Conservation (phyloP, 2,329 filamentous ascomycete genomes). For the Diaporthe eres region DNA sequence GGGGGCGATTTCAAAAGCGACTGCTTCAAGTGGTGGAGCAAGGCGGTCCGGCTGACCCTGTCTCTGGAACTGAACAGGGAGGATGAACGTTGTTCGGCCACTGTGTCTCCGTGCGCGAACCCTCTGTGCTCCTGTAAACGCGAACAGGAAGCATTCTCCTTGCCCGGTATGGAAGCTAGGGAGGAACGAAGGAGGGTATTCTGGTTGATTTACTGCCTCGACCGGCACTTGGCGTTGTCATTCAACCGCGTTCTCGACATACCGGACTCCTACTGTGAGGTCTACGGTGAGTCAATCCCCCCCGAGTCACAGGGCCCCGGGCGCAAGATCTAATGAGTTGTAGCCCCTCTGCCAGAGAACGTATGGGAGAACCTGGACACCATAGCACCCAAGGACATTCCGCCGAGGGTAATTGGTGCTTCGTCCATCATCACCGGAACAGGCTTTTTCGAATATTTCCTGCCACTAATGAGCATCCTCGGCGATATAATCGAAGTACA, state of each 20-base stretch:
- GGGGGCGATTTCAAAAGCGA: conserved; percentile 64
- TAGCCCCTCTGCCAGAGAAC: conserved; percentile 56
- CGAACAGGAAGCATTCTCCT: conserved; percentile 46
- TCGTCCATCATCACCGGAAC: conserved; percentile 56
- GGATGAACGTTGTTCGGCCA: conserved; percentile 50
- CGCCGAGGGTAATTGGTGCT: conserved; percentile 54
- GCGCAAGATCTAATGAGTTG: conserved; percentile 6
- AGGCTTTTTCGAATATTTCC: conserved; percentile 64
- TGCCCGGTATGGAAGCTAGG: conserved; percentile 55
- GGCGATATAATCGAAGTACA: conserved; percentile 65
- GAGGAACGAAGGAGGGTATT: conserved; percentile 63
- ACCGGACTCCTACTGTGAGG: conserved; percentile 61
- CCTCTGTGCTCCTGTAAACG: conserved; percentile 51
- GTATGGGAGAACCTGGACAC: conserved; percentile 57
- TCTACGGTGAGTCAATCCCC: conserved; percentile 50
- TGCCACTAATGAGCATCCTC: conserved; percentile 63
- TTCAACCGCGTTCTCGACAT: conserved; percentile 61
- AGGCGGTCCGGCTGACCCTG: conserved; percentile 56
- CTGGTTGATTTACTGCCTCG: conserved; percentile 63
- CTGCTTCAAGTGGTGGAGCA: conserved; percentile 62
- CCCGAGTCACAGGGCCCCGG: accelerated
- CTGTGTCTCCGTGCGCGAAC: conserved; percentile 50
- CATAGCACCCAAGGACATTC: conserved; percentile 49
- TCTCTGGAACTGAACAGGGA: conserved; percentile 56
- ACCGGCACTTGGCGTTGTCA: conserved; percentile 62